A percentile compares a stretch with the other conserved stretches of the same genome.
phyloP scores from a whole-genome alignment of 768 basidiomycete genomes.

The Boletus bicolor region DNA sequence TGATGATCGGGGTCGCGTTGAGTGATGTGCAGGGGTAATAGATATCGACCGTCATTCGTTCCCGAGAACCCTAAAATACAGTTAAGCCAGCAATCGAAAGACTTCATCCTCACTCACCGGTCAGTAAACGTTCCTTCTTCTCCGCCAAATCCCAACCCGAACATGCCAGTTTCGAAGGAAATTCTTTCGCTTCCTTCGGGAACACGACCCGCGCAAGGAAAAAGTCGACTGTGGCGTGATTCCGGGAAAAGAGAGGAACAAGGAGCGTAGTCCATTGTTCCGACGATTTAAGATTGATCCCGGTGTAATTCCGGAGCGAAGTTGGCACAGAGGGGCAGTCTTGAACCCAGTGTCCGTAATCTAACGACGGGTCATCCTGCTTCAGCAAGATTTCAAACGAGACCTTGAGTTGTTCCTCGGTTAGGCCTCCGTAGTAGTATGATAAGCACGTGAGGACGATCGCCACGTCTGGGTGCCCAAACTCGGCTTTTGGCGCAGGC shows the following conservation, averaged over 20 bases:
- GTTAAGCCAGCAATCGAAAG: not conserved
- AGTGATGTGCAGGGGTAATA: constrained; percentile 16
- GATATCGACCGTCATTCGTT: constrained; percentile 47
- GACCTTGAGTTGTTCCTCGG: constrained; percentile 33
- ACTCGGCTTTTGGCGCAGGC: constrained; percentile 45
- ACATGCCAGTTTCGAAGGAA: constrained; percentile 44
- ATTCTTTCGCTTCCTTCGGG: constrained; percentile 48
- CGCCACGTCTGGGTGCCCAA: constrained; percentile 51
- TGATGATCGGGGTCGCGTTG: constrained; percentile 30
- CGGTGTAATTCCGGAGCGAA: constrained; percentile 31
- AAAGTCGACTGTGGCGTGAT: constrained; percentile 43
- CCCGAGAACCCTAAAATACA: constrained; percentile 41
- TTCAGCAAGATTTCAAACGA: constrained; percentile 39
- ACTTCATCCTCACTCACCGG: not conserved
- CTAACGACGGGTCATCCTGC: constrained; percentile 38
- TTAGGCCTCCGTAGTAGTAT: constrained; percentile 49
- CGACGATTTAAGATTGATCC: constrained; percentile 42
- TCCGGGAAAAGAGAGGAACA: constrained; percentile 35
- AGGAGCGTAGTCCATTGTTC: constrained; percentile 30
- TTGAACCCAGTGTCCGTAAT: constrained; percentile 42
- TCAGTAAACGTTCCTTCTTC: constrained; percentile 17
- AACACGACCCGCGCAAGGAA: constrained; percentile 47
- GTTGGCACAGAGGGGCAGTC: constrained; percentile 24
- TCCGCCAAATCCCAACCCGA: constrained; percentile 54
- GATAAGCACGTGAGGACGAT: constrained; percentile 44